Evolutionary conservation across 1,284 basidiomycete genomes (phyloP).

Genomic region (Kalmanozyma brasiliensis): DNA sequence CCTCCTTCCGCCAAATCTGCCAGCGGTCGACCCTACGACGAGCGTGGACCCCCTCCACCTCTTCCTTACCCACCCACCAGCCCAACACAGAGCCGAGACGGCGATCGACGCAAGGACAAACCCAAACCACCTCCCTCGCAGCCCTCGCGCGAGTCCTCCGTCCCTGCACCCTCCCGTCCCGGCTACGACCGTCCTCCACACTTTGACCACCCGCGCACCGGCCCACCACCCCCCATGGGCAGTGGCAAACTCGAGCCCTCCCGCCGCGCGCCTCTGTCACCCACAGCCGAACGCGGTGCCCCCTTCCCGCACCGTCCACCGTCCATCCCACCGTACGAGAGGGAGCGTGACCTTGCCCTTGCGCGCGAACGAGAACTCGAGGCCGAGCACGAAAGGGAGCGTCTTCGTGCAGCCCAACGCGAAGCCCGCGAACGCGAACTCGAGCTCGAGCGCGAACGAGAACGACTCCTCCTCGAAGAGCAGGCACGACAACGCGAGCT

Average conservation of each 20-base stretch:
- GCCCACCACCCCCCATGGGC: constrained; percentile 34
- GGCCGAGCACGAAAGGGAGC: constrained; percentile 28
- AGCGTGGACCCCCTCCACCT: constrained; percentile 38
- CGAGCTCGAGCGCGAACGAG: constrained; percentile 23
- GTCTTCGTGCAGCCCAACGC: constrained; percentile 16
- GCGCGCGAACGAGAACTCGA: constrained; percentile 34
- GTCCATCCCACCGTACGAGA: constrained; percentile 33
- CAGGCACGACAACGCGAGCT: constrained; percentile 16
- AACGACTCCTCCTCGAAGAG: constrained; percentile 4
- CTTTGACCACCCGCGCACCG: constrained; percentile 35
- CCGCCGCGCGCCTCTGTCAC: constrained; percentile 33
- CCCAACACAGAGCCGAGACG: constrained; percentile 40
- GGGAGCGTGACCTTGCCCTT: constrained; percentile 18
- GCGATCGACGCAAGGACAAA: constrained; percentile 43
- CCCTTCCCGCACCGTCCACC: constrained; percentile 32
- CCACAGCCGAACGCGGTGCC: constrained; percentile 24
- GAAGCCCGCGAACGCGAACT: constrained; percentile 33
- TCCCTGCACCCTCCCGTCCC: constrained; percentile 21
- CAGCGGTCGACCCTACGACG: constrained; percentile 29
- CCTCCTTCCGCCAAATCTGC: constrained; percentile 34
- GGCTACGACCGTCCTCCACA: constrained; percentile 18
- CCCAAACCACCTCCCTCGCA: constrained; percentile 17
- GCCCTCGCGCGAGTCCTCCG: constrained; percentile 29
- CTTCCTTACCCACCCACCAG: constrained; percentile 43
- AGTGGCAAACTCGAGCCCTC: constrained; percentile 25